Conservation (phyloP, 202 grass and related monocot genomes). For the Miscanthus sacchariflorus region DNA sequence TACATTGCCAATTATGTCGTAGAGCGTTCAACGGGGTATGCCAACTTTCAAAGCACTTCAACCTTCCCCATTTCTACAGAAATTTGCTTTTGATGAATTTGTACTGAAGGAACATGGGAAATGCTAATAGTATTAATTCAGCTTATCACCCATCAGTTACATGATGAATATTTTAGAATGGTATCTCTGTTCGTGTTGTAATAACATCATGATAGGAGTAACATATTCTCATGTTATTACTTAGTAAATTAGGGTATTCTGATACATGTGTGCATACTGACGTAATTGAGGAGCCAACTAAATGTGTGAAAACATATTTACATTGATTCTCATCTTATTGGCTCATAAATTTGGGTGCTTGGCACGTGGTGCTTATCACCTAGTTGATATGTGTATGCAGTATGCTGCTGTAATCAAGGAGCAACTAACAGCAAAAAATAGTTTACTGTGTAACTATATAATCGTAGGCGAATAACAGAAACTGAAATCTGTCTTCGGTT, state of each 20-base stretch:
- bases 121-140: conserved; percentile 21
- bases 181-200: background rate
- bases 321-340: conserved; percentile 23
- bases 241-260: background rate
- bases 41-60: conserved; percentile 28
- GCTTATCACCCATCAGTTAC: conserved; percentile 9
- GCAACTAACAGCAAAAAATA: background rate
- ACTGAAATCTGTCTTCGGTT: conserved; percentile 32
- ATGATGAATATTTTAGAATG: background rate
- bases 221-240: background rate
- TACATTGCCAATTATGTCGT: conserved; percentile 99
- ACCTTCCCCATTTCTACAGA: background rate
- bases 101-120: background rate
- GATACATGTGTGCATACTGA: background rate
- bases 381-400: conserved; percentile 3
- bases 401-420: conserved; percentile 24
- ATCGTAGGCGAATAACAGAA: conserved; percentile 23
- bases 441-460: conserved; percentile 34
- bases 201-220: background rate
- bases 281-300: background rate
- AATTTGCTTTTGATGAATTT: background rate
- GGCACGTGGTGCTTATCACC: background rate
- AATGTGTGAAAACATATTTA: background rate
- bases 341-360: conserved; percentile 16
- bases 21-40: conserved; percentile 94